Evolutionary conservation across 257 asterid species (phyloP), one percentile per base, ranked within the genome.

Genomic region (Fraxinus quadrangulata): DNA sequence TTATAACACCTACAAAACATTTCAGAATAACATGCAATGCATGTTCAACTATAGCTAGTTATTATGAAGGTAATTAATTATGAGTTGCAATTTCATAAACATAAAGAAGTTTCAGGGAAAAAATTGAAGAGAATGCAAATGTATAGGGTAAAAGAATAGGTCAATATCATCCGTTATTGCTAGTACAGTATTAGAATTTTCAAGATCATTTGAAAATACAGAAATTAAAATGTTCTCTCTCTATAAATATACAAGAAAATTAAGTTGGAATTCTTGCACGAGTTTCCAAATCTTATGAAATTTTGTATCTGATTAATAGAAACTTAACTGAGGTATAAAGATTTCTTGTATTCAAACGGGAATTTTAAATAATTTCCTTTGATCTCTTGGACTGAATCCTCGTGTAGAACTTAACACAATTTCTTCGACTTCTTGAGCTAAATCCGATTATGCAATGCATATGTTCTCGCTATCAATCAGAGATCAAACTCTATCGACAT

Each of bases 401-500:
- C 68, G 7, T 54, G 12, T 26, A 0, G 65, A 17, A 54, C 11
- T 54, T 19, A 1, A 26, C 26, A 54, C 11, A 54, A 6, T 54
- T 54, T 54, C 65, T 54, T 54, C 11, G 8, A 54, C 24, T 4
- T 17, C 65, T 63, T 26, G 33, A 63, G 26, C 36, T n/a, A 13
- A 63, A 63, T 63, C 2, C 17, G 11, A 1, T 2, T 19, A 54
- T 1, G 26, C 65, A 80, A 67, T 68, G 76, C 45, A 74, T 47
- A 73, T 75, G 80, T 78, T 73, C 78, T 75, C 81, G 17, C 45
- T 4, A 24, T n/a, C 7, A 59, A 5, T 21, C 67, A 59, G 16
- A 59, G 69, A 63, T 63, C 19, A 4, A 11, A 23, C 69, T 9
- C 30, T n/a, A 9, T 31, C 63, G 30, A 34, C 45, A 71, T 82